Evolutionary conservation across 1,284 basidiomycete genomes (phyloP), one percentile per base, ranked within the genome.

Genomic region (Rhizoctonia solani): DNA sequence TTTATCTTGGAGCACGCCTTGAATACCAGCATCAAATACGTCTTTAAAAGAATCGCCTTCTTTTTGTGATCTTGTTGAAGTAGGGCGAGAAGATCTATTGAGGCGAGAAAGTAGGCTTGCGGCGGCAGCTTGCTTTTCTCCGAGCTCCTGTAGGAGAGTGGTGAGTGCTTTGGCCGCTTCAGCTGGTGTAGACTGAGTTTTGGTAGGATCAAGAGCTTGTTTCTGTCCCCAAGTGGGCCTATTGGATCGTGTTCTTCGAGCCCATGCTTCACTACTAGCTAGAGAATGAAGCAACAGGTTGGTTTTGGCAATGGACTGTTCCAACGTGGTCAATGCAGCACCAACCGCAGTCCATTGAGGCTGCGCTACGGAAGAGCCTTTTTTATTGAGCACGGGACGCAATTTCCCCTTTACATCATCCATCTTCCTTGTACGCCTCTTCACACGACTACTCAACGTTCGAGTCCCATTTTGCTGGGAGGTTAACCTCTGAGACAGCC

Each of bases 311-410:
- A 65, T 65, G 11, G 61, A 65, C 9, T 65, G 49, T n/a, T 65
- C 61, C 50, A 65, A 39, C 16, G 49, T 42, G 8, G 37, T 30
- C 37, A 65, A 41, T 14, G 61, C 61, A 8, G 61, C 50, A 34
- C 61, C 19, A 27, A 65, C 61, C n/a, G 61, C 61, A 34, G 61
- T 65, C 61, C 61, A 65, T 41, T 65, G 50, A 14, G 61, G 37
- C n/a, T 52, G n/a, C 14, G 47, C 61, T 11, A 21, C 32, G 13
- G 47, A 25, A n/a, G 46, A n/a, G 25, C 34, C n/a, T 23, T 8
- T 14, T n/a, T 39, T 39, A 16, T 8, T 8, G 8, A 8, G 8
- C 9, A 16, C 16, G 37, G 16, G 16, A 39, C 37, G 9, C 16
- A 16, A 8, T 16, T 39, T 16, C 9, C 37, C 16, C 16, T 39